Conservation (phyloP, 1,284 basidiomycete genomes). For the Tremellales sp. region DNA sequence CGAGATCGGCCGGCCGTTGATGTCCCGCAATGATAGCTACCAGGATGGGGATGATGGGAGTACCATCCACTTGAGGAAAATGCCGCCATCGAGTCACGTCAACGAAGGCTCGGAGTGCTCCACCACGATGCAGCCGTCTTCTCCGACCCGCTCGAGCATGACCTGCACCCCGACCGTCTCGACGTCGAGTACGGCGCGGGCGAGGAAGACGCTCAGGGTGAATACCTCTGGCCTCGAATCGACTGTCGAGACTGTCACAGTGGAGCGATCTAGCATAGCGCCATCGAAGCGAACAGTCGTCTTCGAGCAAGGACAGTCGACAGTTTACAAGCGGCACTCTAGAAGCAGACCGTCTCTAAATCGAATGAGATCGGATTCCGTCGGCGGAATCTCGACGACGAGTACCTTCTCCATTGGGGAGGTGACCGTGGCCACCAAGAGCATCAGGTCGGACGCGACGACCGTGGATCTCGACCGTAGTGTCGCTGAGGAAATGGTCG, state of each 20-base stretch:
- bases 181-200: too few relatives aligned
- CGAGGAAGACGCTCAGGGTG: too few relatives aligned
- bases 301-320: too few relatives aligned
- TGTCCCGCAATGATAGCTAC: background rate
- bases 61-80: background rate
- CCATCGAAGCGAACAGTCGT: too few relatives aligned
- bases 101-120: background rate
- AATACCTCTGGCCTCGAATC: too few relatives aligned
- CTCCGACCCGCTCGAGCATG: too few relatives aligned
- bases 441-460: constrained; percentile 3
- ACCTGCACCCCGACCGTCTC: too few relatives aligned
- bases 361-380: constrained; percentile 6
- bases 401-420: constrained; percentile 13
- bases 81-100: background rate
- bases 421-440: constrained; percentile 4
- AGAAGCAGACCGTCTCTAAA: too few relatives aligned
- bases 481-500: background rate
- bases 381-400: constrained; percentile 6
- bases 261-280: background rate
- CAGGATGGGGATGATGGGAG: background rate
- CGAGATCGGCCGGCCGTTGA: too few relatives aligned
- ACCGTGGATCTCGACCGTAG: background rate
- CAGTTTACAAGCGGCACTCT: too few relatives aligned
- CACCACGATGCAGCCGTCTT: too few relatives aligned
- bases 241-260: background rate